These are phyloP conservation scores for Ceratobasidium sp. DNA, from an alignment of 1,284 basidiomycete species.

Conservation along the genomic window DNA sequence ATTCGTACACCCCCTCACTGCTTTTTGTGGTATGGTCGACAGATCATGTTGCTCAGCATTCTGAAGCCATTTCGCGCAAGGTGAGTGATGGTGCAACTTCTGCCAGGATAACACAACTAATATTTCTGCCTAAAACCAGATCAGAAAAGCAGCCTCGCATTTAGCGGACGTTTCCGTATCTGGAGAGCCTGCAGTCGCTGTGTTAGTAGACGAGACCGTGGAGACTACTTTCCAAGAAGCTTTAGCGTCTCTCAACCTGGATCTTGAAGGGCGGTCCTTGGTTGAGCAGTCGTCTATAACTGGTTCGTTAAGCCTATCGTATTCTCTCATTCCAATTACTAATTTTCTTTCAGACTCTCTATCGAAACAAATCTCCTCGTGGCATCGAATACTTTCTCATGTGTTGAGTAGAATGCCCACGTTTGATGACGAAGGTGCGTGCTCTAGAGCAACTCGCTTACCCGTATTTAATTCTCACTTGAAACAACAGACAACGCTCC, in stretches of 20 bases:
- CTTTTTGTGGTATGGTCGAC: slow-evolving; percentile 37
- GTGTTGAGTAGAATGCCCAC: slow-evolving; percentile 21
- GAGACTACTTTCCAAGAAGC: slow-evolving; percentile 31
- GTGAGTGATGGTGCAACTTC: not conserved
- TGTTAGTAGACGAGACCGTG: slow-evolving; percentile 31
- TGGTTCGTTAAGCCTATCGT: not conserved
- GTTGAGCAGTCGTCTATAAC: slow-evolving; percentile 32
- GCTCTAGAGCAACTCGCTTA: not conserved
- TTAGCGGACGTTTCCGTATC: slow-evolving; percentile 26
- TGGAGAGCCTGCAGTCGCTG: slow-evolving; percentile 29
- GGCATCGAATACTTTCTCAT: slow-evolving; percentile 18
- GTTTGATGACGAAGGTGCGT: slow-evolving; percentile 38
- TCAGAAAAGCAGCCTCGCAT: slow-evolving; percentile 32
- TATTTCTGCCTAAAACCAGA: not conserved
- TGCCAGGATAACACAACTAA: not conserved
- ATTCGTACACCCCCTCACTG: slow-evolving; percentile 32
- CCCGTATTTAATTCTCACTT: not conserved
- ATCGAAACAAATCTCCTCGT: slow-evolving; percentile 26
- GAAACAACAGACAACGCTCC: slow-evolving; percentile 9
- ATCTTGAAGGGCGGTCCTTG: slow-evolving; percentile 26
- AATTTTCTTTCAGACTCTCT: slow-evolving; percentile 16
- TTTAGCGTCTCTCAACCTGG: slow-evolving; percentile 30
- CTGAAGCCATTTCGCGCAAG: slow-evolving; percentile 31
- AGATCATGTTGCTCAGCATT: slow-evolving; percentile 34
- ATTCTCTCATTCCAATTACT: too few species aligned